Evolutionary conservation across 2,329 filamentous ascomycete genomes (phyloP), one percentile per base, ranked within the genome.

Genomic region (Coniochaeta pulveracea): DNA sequence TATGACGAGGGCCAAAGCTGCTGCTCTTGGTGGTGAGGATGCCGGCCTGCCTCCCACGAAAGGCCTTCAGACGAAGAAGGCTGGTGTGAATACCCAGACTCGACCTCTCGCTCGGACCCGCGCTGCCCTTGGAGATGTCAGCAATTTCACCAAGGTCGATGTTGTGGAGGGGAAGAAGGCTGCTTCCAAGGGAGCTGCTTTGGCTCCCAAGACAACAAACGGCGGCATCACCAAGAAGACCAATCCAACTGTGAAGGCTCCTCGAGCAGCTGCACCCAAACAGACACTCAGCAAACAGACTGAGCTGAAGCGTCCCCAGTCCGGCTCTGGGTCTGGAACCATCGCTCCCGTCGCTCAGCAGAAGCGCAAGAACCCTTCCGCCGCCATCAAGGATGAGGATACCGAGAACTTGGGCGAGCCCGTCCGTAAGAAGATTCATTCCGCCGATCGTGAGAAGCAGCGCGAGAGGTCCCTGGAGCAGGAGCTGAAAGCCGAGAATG

Each of bases 1-100:
- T 63, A 66, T 95, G 55, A 96, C 91, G 49, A 77, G 91, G 63
- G 88, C 91, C 45, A 95, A 96, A 65, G 78, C 86, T 34, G 85
- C 85, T 37, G 80, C 82, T 30, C 68, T 72, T 40, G 68, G 64
- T 51, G 71, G 66, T 46, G 78, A 80, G 46, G 80, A 80, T 48
- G 56, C 64, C 12, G 55, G 66, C 23, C 66, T 71, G 48, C 60
- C 69, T 19, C 48, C 64, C 34, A 80, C 79, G 49, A 25, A 23
- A 18, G 65, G 75, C 18, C 58, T 85, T 33, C 79, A 82, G 57
- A 66, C 76, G 32, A 88, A 86, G 62, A 85, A 79, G 57, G 60
- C 76, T 11, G 59, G 66, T 18, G 56, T 63, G 31, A 66, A 60
- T 44, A 61, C 64, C 33, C 57, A 66, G 59, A 40, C 66, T 48